Conservation (phyloP, 2,329 filamentous ascomycete genomes). For the Epicoccum nigrum region DNA sequence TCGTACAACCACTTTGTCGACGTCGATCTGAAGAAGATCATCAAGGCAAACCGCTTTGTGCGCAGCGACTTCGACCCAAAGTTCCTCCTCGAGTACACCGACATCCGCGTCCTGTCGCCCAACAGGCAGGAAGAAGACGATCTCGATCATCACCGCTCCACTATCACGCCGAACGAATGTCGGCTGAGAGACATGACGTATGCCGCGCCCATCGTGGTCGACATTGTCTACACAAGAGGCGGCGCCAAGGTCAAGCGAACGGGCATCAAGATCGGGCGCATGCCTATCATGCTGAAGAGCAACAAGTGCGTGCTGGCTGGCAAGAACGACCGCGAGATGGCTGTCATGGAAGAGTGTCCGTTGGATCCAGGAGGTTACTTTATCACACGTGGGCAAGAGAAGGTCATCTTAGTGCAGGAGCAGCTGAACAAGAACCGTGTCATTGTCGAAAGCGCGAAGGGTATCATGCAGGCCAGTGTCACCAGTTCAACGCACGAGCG, state of each 20-base stretch:
- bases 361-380: conserved; percentile 97
- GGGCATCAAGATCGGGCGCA: conserved; percentile 79
- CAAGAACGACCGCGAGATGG: conserved; percentile 87
- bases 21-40: conserved; percentile 94
- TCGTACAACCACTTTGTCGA: conserved; percentile 99
- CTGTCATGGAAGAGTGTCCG: conserved; percentile 90
- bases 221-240: conserved; percentile 87
- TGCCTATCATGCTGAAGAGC: conserved; percentile 97
- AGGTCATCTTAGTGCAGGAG: conserved; percentile 97
- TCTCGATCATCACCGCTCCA: conserved; percentile 55
- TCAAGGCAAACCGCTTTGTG: conserved; percentile 86
- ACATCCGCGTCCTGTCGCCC: conserved; percentile 85
- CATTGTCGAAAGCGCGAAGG: conserved; percentile 96
- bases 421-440: conserved; percentile 99
- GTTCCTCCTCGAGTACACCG: conserved; percentile 89
- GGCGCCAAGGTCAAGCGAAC: conserved; percentile 75
- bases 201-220: conserved; percentile 89
- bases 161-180: conserved; percentile 92
- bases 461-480: conserved; percentile 91
- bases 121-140: conserved; percentile 79
- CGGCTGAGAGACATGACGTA: conserved; percentile 98
- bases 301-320: conserved; percentile 87
- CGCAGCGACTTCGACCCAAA: conserved; percentile 90
- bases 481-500: conserved; percentile 92
- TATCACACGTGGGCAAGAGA: conserved; percentile 95